Percentiles rank a stretch among this genome's conserved stretches.
Evolutionary conservation across 2,329 filamentous ascomycete species (phyloP).

Genomic region (Alternaria rosae): DNA sequence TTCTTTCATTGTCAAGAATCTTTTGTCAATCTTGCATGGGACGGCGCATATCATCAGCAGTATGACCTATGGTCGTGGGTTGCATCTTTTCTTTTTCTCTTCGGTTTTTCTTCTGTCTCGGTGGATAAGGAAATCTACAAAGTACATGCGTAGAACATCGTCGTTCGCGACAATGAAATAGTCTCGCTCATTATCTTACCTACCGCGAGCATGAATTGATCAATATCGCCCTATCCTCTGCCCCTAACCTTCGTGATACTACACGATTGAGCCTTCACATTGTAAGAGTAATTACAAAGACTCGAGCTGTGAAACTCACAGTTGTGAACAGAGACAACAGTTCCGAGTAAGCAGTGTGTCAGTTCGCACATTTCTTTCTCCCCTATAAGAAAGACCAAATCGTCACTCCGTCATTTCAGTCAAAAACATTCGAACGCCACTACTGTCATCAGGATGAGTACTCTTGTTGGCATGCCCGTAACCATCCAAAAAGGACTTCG

Average conservation of each 20-base stretch:
- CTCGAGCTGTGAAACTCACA: neutral
- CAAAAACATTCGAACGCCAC: neutral
- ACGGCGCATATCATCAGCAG: slow-evolving; percentile 9
- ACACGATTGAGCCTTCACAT: neutral
- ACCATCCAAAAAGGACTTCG: neutral
- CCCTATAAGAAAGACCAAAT: neutral
- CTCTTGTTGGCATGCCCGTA: neutral
- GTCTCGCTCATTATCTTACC: neutral
- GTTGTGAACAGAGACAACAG: neutral
- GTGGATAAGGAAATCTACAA: neutral
- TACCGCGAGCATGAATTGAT: neutral
- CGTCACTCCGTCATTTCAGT: neutral
- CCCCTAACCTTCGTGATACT: neutral
- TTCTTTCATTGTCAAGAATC: neutral
- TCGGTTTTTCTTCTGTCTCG: neutral
- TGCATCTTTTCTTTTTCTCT: neutral
- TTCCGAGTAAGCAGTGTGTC: neutral
- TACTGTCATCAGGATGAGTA: neutral
- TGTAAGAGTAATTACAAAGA: neutral
- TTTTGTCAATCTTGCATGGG: slow-evolving; percentile 1
- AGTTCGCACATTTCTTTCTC: neutral
- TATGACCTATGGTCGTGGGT: slow-evolving; percentile 10
- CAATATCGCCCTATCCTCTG: neutral
- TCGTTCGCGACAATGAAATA: neutral
- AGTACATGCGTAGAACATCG: neutral